Conservation (phyloP, 176 grass and related monocot genomes). For the Microstegium vimineum region DNA sequence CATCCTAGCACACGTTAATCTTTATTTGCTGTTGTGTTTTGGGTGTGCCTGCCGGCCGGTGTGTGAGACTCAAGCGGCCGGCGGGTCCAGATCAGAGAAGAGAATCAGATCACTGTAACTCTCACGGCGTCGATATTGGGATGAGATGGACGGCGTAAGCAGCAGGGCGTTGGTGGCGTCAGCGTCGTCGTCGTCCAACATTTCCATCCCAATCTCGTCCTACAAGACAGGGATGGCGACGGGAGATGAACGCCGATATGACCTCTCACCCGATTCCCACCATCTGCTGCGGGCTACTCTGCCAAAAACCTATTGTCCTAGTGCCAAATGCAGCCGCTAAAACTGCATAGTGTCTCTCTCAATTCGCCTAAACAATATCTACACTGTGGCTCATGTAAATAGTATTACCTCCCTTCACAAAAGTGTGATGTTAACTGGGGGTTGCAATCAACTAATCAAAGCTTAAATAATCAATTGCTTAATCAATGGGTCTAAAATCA, state of each 20-base stretch:
- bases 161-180: not conserved
- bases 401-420: not conserved
- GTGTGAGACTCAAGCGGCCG: not conserved
- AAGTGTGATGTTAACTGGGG: not conserved
- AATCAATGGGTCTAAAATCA: not conserved
- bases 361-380: not conserved
- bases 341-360: not conserved
- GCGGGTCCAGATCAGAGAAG: not conserved
- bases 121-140: constrained; percentile 7
- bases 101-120: not conserved
- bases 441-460: not conserved
- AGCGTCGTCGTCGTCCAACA: not conserved
- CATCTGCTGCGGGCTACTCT: not conserved
- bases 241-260: constrained; percentile 6
- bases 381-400: not conserved
- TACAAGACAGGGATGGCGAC: constrained; percentile 36
- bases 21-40: not conserved
- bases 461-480: not conserved
- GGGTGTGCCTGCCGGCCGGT: not conserved
- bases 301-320: constrained; percentile 8
- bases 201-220: constrained; percentile 9
- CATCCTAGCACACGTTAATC: not conserved
- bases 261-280: constrained; percentile 28
- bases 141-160: not conserved
- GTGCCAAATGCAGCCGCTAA: constrained; percentile 21